These are phyloP conservation scores for Phaeosphaeria sp. DNA, from an alignment of 2,329 filamentous ascomycete genomes.

Conservation along the genomic window DNA sequence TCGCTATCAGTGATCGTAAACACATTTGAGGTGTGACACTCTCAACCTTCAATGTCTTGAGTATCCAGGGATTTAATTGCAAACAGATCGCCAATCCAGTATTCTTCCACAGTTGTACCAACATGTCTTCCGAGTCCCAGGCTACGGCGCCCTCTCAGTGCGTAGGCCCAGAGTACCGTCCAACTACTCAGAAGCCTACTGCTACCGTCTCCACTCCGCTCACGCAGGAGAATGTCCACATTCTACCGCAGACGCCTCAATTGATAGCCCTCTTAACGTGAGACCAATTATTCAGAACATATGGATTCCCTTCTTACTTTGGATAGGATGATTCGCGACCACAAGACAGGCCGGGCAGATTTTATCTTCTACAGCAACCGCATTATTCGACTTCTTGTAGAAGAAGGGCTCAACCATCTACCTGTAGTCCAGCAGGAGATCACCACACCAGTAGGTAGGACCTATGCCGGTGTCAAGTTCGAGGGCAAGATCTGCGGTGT, in stretches of 20 bases:
- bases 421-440: slow-evolving; percentile 88
- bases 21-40: neutral
- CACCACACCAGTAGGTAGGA: slow-evolving; percentile 86
- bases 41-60: neutral
- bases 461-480: slow-evolving; percentile 91
- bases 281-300: slow-evolving; percentile 50
- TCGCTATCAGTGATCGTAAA: neutral
- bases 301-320: neutral
- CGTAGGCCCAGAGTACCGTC: slow-evolving; percentile 80
- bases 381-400: slow-evolving; percentile 94
- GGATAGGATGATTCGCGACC: slow-evolving; percentile 91
- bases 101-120: slow-evolving; percentile 2
- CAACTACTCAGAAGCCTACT: slow-evolving; percentile 78
- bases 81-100: neutral
- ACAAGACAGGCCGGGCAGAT: slow-evolving; percentile 86
- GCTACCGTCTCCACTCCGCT: slow-evolving; percentile 89
- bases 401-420: slow-evolving; percentile 96
- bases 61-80: neutral
- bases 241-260: slow-evolving; percentile 91
- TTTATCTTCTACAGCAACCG: slow-evolving; percentile 99
- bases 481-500: slow-evolving; percentile 98
- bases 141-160: slow-evolving; percentile 59
- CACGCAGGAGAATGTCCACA: slow-evolving; percentile 83
- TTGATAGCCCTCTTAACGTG: slow-evolving; percentile 97
- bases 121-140: slow-evolving; percentile 37